Percentiles rank a stretch among this genome's conserved stretches.
phyloP scores from a whole-genome alignment of 257 asterid species.

The Anisodus acutangulus region DNA sequence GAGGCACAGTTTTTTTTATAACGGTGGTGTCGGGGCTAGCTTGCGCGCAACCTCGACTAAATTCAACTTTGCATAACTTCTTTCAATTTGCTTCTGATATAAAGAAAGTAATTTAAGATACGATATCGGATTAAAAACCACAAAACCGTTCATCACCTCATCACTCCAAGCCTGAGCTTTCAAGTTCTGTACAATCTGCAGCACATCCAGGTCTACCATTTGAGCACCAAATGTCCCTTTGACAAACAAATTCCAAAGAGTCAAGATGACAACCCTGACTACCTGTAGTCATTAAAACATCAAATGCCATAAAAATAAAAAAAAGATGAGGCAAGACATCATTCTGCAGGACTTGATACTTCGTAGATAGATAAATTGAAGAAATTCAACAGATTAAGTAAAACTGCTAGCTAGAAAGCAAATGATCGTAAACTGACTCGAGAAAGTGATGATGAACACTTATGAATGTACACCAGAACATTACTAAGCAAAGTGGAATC shows the following conservation, averaged over 20 bases:
- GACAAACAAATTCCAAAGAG: constrained; percentile 78
- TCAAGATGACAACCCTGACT: constrained; percentile 85
- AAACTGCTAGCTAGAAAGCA: background rate
- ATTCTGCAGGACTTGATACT: background rate
- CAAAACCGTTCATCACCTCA: constrained; percentile 51
- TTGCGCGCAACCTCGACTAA: background rate
- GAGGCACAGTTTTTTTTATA: no score
- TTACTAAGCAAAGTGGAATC: no score
- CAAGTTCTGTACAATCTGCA: constrained; percentile 79
- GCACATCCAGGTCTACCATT: constrained; percentile 82
- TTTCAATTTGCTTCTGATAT: background rate
- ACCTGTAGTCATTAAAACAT: constrained; percentile 53
- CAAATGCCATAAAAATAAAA: constrained; percentile 11
- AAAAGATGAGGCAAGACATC: background rate
- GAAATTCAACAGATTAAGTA: background rate
- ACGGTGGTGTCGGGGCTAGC: no score
- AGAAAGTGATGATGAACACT: constrained; percentile 12
- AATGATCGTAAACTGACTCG: background rate
- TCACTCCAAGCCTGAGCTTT: constrained; percentile 98
- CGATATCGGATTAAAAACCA: background rate
- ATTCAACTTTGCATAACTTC: background rate
- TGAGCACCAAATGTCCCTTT: constrained; percentile 84
- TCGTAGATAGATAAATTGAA: background rate
- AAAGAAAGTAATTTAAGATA: background rate
- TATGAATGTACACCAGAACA: no score